These are phyloP conservation scores for Dictyostelium brefeldianum DNA, from an alignment of 78 protist genomes.

Conservation along the genomic window DNA sequence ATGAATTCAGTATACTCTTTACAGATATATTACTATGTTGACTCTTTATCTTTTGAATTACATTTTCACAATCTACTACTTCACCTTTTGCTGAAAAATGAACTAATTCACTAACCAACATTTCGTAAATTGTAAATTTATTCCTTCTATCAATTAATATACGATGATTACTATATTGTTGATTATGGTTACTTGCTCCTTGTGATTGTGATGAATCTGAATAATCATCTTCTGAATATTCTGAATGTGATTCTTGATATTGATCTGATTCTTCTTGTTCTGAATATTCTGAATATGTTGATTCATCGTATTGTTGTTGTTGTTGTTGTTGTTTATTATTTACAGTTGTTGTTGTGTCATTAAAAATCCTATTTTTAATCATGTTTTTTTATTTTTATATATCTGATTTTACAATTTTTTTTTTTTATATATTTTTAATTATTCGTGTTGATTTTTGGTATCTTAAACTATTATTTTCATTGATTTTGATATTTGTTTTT, in stretches of 20 bases:
- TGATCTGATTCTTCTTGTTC: neutral
- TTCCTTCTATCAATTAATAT: neutral
- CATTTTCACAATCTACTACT: neutral
- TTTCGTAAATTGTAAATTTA: neutral
- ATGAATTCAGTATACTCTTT: slow-evolving; percentile 12
- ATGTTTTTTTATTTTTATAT: too few species aligned
- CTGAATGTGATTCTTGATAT: neutral
- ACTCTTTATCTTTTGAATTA: slow-evolving; percentile 8
- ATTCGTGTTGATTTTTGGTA: too few species aligned
- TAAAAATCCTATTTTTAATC: too few species aligned
- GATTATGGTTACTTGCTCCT: neutral
- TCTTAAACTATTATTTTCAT: too few species aligned
- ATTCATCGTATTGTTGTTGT: neutral
- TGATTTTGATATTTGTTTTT: too few species aligned
- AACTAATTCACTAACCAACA: slow-evolving; percentile 29
- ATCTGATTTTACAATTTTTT: too few species aligned
- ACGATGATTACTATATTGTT: too few species aligned
- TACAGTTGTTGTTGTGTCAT: neutral
- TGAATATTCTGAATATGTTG: neutral
- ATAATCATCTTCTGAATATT: neutral
- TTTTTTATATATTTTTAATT: too few species aligned
- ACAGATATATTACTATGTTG: neutral
- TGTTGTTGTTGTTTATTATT: neutral
- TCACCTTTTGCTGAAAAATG: slow-evolving; percentile 63
- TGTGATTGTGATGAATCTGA: neutral